These are phyloP conservation scores for Aspergillus pseudoglaucus DNA, from an alignment of 2,329 filamentous ascomycete genomes.

Conservation along the genomic window DNA sequence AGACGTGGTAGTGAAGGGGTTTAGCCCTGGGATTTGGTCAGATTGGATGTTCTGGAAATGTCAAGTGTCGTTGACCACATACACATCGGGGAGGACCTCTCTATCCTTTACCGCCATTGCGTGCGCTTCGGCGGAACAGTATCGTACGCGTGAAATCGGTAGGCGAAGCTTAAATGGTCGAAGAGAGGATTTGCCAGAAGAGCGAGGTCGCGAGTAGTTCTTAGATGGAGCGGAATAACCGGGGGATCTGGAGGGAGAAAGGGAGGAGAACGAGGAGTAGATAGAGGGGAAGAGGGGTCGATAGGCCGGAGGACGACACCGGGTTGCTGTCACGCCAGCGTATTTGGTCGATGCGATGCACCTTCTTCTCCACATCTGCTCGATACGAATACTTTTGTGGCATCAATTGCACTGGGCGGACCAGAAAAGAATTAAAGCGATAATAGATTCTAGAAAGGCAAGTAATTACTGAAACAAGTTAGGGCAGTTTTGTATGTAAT, in stretches of 20 bases:
- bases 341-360: slow-evolving; percentile 23
- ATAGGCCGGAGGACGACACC: slow-evolving; percentile 17
- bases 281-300: slow-evolving; percentile 22
- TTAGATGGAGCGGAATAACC: slow-evolving; percentile 13
- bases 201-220: slow-evolving; percentile 7
- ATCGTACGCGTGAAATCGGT: slow-evolving; percentile 19
- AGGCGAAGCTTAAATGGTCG: slow-evolving; percentile 10
- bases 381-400: not conserved
- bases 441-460: not conserved
- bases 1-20: slow-evolving; percentile 78
- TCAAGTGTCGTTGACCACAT: slow-evolving; percentile 14
- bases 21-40: slow-evolving; percentile 53
- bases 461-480: slow-evolving; percentile 4
- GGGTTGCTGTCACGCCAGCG: slow-evolving; percentile 20
- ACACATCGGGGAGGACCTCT: slow-evolving; percentile 42
- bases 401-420: not conserved
- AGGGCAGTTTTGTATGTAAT: slow-evolving; percentile 2
- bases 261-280: slow-evolving; percentile 11
- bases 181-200: slow-evolving; percentile 10
- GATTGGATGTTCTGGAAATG: not conserved
- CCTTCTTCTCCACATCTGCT: slow-evolving; percentile 31
- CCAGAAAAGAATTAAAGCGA: too few relatives aligned
- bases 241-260: slow-evolving; percentile 12
- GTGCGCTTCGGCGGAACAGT: slow-evolving; percentile 37
- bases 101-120: slow-evolving; percentile 40